Evolutionary conservation across 345 rosid species (phyloP).

Genomic region (Ceriops decandra): DNA sequence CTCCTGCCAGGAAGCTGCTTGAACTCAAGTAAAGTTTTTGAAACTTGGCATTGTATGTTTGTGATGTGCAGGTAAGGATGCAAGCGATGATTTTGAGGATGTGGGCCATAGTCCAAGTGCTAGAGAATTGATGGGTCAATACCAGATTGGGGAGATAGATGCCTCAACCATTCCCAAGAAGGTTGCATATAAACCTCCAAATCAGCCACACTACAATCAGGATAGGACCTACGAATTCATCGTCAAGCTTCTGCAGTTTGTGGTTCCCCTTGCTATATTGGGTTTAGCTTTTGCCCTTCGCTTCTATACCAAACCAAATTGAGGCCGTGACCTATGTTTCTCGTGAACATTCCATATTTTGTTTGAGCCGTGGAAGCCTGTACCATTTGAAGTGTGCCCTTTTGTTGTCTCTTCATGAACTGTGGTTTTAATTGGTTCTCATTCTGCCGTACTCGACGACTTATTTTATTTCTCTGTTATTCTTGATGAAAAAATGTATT

Average conservation of each 20-base stretch:
- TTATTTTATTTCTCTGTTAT: no score
- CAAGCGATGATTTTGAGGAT: constrained; percentile 29
- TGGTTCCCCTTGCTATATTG: constrained; percentile 82
- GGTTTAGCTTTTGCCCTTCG: constrained; percentile 89
- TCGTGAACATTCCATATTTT: not conserved
- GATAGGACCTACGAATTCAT: constrained; percentile 67
- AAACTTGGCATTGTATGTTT: not conserved
- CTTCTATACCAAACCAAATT: constrained; percentile 46
- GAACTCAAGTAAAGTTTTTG: not conserved
- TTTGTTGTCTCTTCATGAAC: no score
- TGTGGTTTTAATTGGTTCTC: no score
- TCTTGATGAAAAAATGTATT: no score
- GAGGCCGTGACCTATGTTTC: not conserved
- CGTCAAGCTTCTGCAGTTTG: constrained; percentile 76
- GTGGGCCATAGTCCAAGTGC: constrained; percentile 28
- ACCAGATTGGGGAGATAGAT: constrained; percentile 23
- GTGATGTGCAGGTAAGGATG: constrained; percentile 21
- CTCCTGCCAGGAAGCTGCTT: not conserved
- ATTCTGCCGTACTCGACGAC: no score
- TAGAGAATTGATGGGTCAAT: constrained; percentile 23
- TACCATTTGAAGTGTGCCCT: no score
- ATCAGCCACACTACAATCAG: constrained; percentile 60
- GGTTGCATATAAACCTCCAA: constrained; percentile 1
- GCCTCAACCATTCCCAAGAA: constrained; percentile 16
- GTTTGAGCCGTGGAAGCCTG: not conserved